phyloP scores from a whole-genome alignment of 2,329 filamentous ascomycete genomes.

The Raffaelea ambrosiae region DNA sequence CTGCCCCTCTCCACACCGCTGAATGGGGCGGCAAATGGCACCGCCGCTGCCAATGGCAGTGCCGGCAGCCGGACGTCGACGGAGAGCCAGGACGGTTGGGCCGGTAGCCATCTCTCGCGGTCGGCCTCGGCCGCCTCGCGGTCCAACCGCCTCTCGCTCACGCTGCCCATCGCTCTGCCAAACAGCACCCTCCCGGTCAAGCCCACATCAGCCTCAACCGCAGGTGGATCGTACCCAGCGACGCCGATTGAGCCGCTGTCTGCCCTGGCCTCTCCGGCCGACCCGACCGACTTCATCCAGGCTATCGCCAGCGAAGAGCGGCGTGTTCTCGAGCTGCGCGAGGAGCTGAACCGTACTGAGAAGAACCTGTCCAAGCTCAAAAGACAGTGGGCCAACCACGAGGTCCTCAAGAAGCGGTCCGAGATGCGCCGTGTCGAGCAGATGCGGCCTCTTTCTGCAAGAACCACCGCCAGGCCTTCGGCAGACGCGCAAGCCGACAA shows the following conservation, averaged over 20 bases:
- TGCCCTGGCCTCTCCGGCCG: constrained; percentile 31
- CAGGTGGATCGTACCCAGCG: constrained; percentile 34
- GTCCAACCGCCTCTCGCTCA: constrained; percentile 51
- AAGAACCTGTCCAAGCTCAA: constrained; percentile 68
- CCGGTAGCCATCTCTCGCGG: constrained; percentile 37
- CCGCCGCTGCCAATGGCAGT: not conserved
- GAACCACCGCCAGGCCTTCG: constrained; percentile 5
- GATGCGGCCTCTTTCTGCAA: constrained; percentile 34
- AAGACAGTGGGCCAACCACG: constrained; percentile 71
- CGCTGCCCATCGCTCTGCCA: constrained; percentile 51
- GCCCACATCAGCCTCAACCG: constrained; percentile 38
- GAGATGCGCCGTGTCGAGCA: constrained; percentile 57
- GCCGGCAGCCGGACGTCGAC: not conserved
- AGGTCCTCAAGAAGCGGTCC: constrained; percentile 66
- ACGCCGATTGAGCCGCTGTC: constrained; percentile 39
- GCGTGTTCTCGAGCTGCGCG: constrained; percentile 78
- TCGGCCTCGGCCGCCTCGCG: constrained; percentile 46
- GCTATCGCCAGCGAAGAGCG: constrained; percentile 89
- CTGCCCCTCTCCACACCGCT: constrained; percentile 18
- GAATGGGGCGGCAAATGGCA: constrained; percentile 5
- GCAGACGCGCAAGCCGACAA: not conserved
- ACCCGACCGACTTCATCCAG: constrained; percentile 64
- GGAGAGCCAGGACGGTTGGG: constrained; percentile 23
- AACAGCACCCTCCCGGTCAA: constrained; percentile 43
- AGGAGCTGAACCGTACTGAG: constrained; percentile 82